Percentiles rank a stretch among this genome's conserved stretches.
Conservation (phyloP, 306 rosid species). For the Lablab purpureus region DNA sequence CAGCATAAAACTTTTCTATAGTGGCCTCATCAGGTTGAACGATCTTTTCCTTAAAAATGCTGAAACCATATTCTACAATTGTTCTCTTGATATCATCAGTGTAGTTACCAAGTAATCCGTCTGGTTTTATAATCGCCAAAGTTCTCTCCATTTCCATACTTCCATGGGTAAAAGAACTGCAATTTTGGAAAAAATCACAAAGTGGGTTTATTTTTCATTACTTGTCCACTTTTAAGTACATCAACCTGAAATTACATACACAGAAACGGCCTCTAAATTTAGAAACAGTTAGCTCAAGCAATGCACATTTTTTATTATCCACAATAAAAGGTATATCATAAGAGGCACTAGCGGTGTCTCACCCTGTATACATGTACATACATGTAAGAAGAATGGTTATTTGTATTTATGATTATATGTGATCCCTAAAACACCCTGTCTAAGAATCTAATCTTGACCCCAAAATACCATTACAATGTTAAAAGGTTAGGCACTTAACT, state of each 20-base stretch:
- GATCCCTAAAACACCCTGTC: too few relatives aligned
- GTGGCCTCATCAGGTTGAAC: conserved; percentile 70
- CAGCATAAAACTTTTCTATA: conserved; percentile 69
- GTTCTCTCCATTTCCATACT: conserved; percentile 58
- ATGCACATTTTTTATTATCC: not conserved
- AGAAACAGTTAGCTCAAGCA: conserved; percentile 13
- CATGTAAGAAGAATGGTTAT: too few relatives aligned
- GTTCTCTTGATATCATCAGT: conserved; percentile 65
- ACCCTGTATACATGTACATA: too few relatives aligned
- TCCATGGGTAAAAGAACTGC: conserved; percentile 59
- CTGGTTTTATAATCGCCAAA: conserved; percentile 85
- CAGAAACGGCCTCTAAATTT: conserved; percentile 1
- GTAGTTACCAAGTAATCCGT: conserved; percentile 74
- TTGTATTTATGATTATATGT: too few relatives aligned
- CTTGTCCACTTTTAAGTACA: not conserved
- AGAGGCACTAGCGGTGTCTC: too few relatives aligned
- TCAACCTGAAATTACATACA: conserved; percentile 11
- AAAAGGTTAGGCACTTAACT: too few relatives aligned
- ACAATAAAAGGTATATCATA: too few relatives aligned
- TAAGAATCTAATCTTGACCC: too few relatives aligned
- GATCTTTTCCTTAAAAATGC: conserved; percentile 57
- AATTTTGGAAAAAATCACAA: conserved; percentile 17
- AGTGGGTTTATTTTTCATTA: not conserved
- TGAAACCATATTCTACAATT: conserved; percentile 67
- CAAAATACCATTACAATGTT: too few relatives aligned